Conservation (phyloP, 1,139 yeast species). For the Kurtzmaniella quercitrusa region DNA sequence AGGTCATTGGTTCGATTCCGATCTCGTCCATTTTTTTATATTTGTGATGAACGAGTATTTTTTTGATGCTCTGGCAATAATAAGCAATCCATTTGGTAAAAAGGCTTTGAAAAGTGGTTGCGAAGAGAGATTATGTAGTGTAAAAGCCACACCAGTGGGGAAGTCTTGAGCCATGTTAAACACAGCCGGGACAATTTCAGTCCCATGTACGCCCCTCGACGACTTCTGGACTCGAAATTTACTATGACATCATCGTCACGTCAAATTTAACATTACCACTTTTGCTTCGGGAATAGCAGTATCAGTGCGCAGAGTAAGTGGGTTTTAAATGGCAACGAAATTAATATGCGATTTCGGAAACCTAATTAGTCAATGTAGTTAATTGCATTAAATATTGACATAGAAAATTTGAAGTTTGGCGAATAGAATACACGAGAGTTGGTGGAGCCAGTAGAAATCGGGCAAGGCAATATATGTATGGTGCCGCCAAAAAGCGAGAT, state of each 20-base stretch:
- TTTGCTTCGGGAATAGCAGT: background rate
- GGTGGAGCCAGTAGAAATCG: too few relatives aligned
- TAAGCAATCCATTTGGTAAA: too few relatives aligned
- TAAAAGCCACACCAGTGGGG: background rate
- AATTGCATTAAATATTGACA: too few relatives aligned
- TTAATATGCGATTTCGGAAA: too few relatives aligned
- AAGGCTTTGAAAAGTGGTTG: background rate
- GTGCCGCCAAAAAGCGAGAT: background rate
- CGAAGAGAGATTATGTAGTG: background rate
- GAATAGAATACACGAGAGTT: too few relatives aligned
- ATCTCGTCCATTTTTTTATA: constrained; percentile 8
- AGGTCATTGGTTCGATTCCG: constrained; percentile 68
- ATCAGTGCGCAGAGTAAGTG: background rate
- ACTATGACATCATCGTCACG: background rate
- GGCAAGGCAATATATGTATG: too few relatives aligned
- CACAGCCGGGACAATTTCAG: background rate
- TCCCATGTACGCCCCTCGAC: background rate
- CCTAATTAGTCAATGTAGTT: too few relatives aligned
- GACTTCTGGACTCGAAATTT: background rate
- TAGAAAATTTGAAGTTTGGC: too few relatives aligned
- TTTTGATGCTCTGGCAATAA: background rate
- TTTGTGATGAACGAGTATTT: background rate
- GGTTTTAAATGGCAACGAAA: background rate
- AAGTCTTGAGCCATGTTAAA: background rate
- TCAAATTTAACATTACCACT: background rate